These are phyloP conservation scores for Pilasporangium apinafurcum DNA, from an alignment of 352 stramenopile species.

Conservation along the genomic window DNA sequence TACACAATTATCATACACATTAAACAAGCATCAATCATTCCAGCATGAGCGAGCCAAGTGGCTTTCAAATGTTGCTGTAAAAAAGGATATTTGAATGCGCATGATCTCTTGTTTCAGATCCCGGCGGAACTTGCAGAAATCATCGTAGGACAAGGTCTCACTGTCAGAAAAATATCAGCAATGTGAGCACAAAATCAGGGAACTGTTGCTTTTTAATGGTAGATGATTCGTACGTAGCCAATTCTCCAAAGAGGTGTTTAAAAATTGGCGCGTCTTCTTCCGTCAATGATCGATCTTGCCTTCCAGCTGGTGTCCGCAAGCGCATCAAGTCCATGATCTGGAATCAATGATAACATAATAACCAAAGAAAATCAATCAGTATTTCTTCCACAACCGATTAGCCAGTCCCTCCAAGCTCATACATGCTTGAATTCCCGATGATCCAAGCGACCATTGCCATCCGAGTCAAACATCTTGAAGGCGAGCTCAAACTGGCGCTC, in stretches of 20 bases:
- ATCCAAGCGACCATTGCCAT: slow-evolving; percentile 76
- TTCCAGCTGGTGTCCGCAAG: slow-evolving; percentile 63
- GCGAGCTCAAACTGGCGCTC: slow-evolving; percentile 82
- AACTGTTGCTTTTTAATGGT: neutral
- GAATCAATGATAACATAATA: neutral
- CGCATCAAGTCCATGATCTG: slow-evolving; percentile 86
- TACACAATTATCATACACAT: neutral
- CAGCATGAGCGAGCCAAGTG: no score
- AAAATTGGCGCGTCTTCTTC: slow-evolving; percentile 78
- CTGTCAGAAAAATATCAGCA: slow-evolving; percentile 9
- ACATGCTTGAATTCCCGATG: slow-evolving; percentile 85
- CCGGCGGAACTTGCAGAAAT: slow-evolving; percentile 69
- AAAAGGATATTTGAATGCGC: slow-evolving; percentile 87
- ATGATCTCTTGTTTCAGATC: slow-evolving; percentile 79
- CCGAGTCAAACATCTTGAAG: slow-evolving; percentile 88
- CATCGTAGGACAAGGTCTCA: slow-evolving; percentile 76
- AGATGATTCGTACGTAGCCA: slow-evolving; percentile 62
- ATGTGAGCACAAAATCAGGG: neutral
- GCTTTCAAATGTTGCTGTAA: no score
- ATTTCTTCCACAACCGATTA: no score
- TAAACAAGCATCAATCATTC: no score
- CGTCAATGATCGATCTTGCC: slow-evolving; percentile 71
- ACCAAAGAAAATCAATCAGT: neutral
- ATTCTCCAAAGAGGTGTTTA: slow-evolving; percentile 81
- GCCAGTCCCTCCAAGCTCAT: neutral